Evolutionary conservation across 2,329 filamentous ascomycete genomes (phyloP), one percentile per base, ranked within the genome.

Genomic region (Phaeosphaeriaceae sp.): DNA sequence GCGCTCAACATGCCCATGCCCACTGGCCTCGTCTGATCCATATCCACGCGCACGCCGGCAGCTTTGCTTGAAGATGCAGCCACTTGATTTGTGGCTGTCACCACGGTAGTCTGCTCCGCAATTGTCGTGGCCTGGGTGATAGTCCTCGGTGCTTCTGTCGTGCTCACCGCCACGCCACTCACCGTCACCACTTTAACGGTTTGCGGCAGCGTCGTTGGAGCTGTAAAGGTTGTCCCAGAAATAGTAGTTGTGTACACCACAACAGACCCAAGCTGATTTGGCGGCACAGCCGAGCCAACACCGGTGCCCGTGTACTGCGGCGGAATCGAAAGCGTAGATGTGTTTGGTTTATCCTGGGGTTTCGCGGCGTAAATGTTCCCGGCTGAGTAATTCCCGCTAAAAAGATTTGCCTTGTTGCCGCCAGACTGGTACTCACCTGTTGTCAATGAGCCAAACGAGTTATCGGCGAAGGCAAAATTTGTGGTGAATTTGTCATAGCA

Each of bases 401-500:
- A 48, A 11, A 81, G 60, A 56, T 81, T 77, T n/a, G 74, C 74
- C 1, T 48, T 65, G 20, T 72, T 69, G 18, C 72, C 72, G 7
- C 60, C 58, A 3, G 73, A 73, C n/a, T 54, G 70, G 58, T 79
- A 81, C 13, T 73, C 55, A 11, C 78, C 79, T 0, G 68, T 70
- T 1, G 69, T 71, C n/a, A 81, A 64, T 2, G 74, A 77, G 11
- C 79, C 79, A 42, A 72, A 78, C 13, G 77, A 76, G 28, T 74
- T 74, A 49, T 79, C 78, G 2, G 75, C 64, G 40, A 81, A 76
- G 44, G 73, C 74, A 58, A 68, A 81, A 54, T 81, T 77, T 15
- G 79, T 82, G 4, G 79, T 81, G 66, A 79, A 81, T 46, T 74
- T 75, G 62, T 81, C 79, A 67, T 80, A 81, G 68, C 79, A 81